Percentiles rank a stretch among this genome's conserved stretches.
phyloP scores from a whole-genome alignment of 1,139 yeast species.

The Yamadazyma jaroonii region DNA sequence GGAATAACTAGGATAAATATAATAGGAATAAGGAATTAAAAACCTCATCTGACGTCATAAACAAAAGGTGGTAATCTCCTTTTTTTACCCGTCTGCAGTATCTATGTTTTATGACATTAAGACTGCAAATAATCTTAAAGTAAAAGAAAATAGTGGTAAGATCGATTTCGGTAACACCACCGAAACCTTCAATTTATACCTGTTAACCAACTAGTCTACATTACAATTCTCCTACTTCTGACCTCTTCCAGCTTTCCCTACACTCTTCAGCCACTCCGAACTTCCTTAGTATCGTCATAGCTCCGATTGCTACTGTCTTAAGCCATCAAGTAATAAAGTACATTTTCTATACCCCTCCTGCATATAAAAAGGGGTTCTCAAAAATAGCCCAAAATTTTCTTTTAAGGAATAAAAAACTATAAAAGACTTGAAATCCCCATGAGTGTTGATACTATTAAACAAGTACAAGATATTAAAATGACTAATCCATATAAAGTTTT shows the following conservation, averaged over 20 bases:
- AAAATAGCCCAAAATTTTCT: neutral
- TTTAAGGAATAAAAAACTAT: neutral
- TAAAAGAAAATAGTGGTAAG: neutral
- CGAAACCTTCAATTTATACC: neutral
- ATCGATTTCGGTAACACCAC: constrained; percentile 1
- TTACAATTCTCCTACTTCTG: too few species aligned
- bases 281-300: too few species aligned
- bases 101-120: too few species aligned
- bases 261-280: too few species aligned
- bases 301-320: too few species aligned
- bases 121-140: neutral
- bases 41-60: constrained; percentile 1
- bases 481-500: constrained; percentile 36
- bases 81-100: too few species aligned
- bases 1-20: too few species aligned
- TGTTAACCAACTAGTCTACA: too few species aligned
- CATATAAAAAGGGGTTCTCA: neutral
- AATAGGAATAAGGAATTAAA: too few species aligned
- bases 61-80: neutral
- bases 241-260: too few species aligned
- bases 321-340: too few species aligned
- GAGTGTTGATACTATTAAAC: neutral
- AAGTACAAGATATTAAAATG: constrained; percentile 16
- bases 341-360: neutral
- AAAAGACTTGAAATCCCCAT: neutral